phyloP scores from a whole-genome alignment of 2,329 filamentous ascomycete species.

The Blastomyces emzantsi region DNA sequence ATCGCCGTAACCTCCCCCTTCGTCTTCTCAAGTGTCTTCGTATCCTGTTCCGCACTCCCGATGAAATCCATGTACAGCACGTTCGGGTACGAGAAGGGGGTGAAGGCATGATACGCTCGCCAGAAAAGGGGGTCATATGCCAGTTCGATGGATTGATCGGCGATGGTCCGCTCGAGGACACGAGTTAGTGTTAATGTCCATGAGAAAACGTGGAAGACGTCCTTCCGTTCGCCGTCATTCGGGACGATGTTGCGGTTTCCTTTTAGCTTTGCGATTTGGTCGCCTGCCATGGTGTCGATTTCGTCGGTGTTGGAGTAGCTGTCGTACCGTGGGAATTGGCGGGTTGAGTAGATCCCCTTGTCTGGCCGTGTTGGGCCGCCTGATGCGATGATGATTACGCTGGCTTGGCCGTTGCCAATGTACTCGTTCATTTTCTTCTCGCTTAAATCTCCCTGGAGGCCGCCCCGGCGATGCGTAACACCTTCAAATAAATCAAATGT shows the following conservation, averaged over 20 bases:
- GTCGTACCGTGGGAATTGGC: conserved; percentile 30
- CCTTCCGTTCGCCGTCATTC: conserved; percentile 9
- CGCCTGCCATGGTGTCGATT: conserved; percentile 24
- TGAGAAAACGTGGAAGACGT: conserved; percentile 13
- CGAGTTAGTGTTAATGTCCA: conserved; percentile 16
- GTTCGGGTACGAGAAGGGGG: conserved; percentile 13
- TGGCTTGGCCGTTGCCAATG: conserved; percentile 27
- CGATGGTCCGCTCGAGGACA: conserved; percentile 9
- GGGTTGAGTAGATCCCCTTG: conserved; percentile 28
- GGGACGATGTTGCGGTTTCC: conserved; percentile 11
- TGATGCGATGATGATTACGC: conserved; percentile 29
- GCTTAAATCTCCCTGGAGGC: conserved; percentile 25
- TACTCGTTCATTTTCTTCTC: conserved; percentile 29
- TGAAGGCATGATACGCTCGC: conserved; percentile 10
- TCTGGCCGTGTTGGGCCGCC: conserved; percentile 25
- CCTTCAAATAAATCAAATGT: conserved; percentile 37
- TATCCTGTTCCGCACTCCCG: conserved; percentile 6
- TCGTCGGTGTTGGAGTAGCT: conserved; percentile 27
- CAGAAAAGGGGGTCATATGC: conserved; percentile 13
- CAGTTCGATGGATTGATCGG: conserved; percentile 10
- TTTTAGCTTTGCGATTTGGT: conserved; percentile 31
- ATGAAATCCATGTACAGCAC: conserved; percentile 17
- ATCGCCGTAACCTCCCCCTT: conserved; percentile 11
- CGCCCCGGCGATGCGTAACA: conserved; percentile 35
- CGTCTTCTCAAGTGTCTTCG: neutral